These are phyloP conservation scores for Vitellaria paradoxa DNA, from an alignment of 179 eudicot species.

Conservation along the genomic window DNA sequence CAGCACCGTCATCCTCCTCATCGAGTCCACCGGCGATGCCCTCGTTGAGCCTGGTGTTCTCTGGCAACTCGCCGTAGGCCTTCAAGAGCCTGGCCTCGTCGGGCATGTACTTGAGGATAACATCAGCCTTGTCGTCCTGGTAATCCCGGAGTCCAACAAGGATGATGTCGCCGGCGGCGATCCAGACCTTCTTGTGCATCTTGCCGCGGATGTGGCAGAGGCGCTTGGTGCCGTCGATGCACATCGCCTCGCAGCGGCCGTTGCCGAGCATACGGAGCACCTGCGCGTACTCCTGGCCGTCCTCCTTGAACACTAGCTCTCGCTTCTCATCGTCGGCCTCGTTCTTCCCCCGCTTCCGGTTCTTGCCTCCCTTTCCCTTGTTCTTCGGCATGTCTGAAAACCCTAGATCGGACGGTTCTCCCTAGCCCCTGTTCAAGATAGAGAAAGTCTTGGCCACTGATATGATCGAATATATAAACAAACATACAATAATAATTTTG, in stretches of 20 bases:
- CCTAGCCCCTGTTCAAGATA: background rate
- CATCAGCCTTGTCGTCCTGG: constrained; percentile 89
- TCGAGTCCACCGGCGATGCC: constrained; percentile 19
- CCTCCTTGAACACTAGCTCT: constrained; percentile 85
- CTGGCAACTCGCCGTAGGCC: constrained; percentile 19
- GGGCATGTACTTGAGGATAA: constrained; percentile 80
- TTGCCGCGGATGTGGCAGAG: constrained; percentile 87
- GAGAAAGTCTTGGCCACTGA: too few species aligned
- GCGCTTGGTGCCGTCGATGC: constrained; percentile 70
- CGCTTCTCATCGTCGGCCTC: constrained; percentile 91
- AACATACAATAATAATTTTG: too few species aligned
- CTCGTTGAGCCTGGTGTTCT: constrained; percentile 18
- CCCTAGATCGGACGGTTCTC: constrained; percentile 20
- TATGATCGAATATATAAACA: too few species aligned
- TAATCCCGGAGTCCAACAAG: constrained; percentile 81
- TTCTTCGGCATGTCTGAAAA: constrained; percentile 74
- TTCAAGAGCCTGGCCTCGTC: constrained; percentile 31
- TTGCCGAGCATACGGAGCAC: constrained; percentile 84
- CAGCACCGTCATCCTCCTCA: constrained; percentile 19
- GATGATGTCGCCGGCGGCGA: constrained; percentile 84
- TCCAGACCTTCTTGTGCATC: constrained; percentile 97
- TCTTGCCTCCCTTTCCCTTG: constrained; percentile 97
- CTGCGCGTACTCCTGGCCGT: constrained; percentile 86
- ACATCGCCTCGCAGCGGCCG: constrained; percentile 76
- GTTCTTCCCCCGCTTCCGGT: constrained; percentile 90